Base-by-base conservation (phyloP, 2,329 filamentous ascomycete genomes). In the Fusarium protoensiforme region DNA sequence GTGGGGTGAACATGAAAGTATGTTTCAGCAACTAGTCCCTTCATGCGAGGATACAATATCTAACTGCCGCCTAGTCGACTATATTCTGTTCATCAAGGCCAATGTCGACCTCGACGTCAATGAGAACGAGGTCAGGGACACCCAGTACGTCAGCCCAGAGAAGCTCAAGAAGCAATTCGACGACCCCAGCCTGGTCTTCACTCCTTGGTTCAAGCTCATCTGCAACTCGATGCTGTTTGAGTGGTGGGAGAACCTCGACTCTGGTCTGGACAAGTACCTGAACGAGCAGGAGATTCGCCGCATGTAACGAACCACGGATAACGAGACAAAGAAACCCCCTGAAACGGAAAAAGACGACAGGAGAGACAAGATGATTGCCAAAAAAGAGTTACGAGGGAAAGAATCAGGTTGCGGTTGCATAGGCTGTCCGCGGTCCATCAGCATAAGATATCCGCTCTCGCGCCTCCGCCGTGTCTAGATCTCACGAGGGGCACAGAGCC, bases 201-300 rank as follows among this genome's bases (percentile, higher is more conserved):
- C 96, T 1, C 96, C 96, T 1, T 99, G 96, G 96, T 99, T 99
- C 88, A 98, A 98, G 88, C 92, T 99, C 76, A 98, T 99, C 80
- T 99, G 96, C 88, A 89, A 98, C 83, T 95, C 94, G 57, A 95
- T 98, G 94, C 90, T 99, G 46, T 99, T 97, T 79, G 93, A 98
- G 83, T 99, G 96, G 96, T 99, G 96, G 96, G 87, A 92, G 80
- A 91, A 93, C 84, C 89, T 98, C 65, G 92, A 96, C 77, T 86
- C 89, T 27, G 93, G 93, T 11, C 87, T 98, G 76, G 93, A 97
- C 69, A 92, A 94, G 84, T 98, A 96, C 85, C 89, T 91, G 84
- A 92, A 94, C 80, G 95, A 98, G 87, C 90, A 91, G 81, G 88
- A 93, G 80, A 98, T 98, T 79, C 92, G 94, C 77, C 92, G 96